Evolutionary conservation across 305 asterid species (phyloP).

Genomic region (Withania somnifera): DNA sequence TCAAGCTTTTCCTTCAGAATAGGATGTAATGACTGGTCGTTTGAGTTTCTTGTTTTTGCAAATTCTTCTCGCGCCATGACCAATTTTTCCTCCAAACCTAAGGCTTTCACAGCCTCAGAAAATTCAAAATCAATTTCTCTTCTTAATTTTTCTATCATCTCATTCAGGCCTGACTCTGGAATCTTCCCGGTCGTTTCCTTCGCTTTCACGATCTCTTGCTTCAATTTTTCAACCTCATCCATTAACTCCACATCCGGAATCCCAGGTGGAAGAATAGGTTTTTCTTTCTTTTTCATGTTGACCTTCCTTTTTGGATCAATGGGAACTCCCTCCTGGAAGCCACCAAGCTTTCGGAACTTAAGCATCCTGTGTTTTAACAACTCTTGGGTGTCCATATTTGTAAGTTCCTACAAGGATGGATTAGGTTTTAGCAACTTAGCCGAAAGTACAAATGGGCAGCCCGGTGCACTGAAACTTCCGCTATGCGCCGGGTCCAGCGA

Average conservation of each 20-base stretch:
- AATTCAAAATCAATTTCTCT: slow-evolving; percentile 51
- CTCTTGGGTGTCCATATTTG: slow-evolving; percentile 60
- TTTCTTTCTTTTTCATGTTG: slow-evolving; percentile 65
- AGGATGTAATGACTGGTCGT: slow-evolving; percentile 31
- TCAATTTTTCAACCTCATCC: slow-evolving; percentile 58
- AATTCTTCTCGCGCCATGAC: slow-evolving; percentile 45
- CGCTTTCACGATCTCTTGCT: slow-evolving; percentile 42
- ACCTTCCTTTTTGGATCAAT: slow-evolving; percentile 49
- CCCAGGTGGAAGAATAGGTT: slow-evolving; percentile 26
- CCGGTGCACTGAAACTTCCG: too few relatives aligned
- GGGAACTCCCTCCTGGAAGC: slow-evolving; percentile 64
- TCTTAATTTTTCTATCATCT: slow-evolving; percentile 45
- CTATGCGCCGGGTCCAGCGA: too few relatives aligned
- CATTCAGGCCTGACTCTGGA: slow-evolving; percentile 29
- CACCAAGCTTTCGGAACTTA: slow-evolving; percentile 71
- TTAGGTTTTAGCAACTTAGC: slow-evolving; percentile 9
- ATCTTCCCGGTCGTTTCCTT: slow-evolving; percentile 21
- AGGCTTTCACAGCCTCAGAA: slow-evolving; percentile 53
- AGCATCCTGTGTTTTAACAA: slow-evolving; percentile 56
- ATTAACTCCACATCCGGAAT: slow-evolving; percentile 38
- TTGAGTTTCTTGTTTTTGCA: slow-evolving; percentile 43
- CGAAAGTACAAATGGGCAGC: not conserved
- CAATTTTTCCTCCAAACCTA: slow-evolving; percentile 53
- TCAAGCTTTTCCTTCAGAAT: slow-evolving; percentile 50
- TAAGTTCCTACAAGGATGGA: slow-evolving; percentile 51